Conservation (phyloP, 768 basidiomycete species). For the Paxillus ammoniavirescens region DNA sequence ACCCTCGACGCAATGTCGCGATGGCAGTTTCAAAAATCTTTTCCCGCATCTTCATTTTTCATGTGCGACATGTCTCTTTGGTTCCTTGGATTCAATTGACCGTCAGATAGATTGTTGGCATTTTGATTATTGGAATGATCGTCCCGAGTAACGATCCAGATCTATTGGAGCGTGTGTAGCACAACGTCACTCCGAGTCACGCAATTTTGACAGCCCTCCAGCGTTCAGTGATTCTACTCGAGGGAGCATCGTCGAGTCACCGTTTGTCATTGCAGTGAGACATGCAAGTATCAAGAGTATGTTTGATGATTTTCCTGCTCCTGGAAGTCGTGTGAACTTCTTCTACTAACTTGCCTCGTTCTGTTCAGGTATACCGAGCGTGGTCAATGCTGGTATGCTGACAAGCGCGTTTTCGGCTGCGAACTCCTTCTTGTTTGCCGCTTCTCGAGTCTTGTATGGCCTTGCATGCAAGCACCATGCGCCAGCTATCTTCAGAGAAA, state of each 20-base stretch:
- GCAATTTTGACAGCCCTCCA: background rate
- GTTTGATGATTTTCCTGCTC: background rate
- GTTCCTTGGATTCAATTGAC: background rate
- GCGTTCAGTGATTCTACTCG: conserved; percentile 45
- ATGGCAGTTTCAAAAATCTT: conserved; percentile 76
- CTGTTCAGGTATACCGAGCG: conserved; percentile 48
- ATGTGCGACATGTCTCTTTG: conserved; percentile 38
- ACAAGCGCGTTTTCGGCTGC: conserved; percentile 72
- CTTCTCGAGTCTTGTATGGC: conserved; percentile 40
- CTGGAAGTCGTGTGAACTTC: background rate
- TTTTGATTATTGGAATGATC: conserved; percentile 70
- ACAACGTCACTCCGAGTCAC: conserved; percentile 6
- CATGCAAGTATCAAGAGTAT: conserved; percentile 63
- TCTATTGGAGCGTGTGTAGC: conserved; percentile 38
- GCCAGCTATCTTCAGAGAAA: conserved; percentile 47
- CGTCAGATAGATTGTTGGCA: conserved; percentile 53
- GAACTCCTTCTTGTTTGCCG: conserved; percentile 60
- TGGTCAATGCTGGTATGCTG: conserved; percentile 75
- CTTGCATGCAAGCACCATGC: conserved; percentile 48
- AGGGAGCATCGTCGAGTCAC: conserved; percentile 69
- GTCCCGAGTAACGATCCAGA: conserved; percentile 61
- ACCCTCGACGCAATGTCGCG: conserved; percentile 73
- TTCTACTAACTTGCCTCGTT: no score
- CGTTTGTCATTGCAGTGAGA: conserved; percentile 79
- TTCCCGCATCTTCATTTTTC: conserved; percentile 78